A percentile compares a stretch with the other conserved stretches of the same genome.
Evolutionary conservation across 495 filamentous ascomycete genomes (phyloP).

Genomic region (Jackrogersella minutella): DNA sequence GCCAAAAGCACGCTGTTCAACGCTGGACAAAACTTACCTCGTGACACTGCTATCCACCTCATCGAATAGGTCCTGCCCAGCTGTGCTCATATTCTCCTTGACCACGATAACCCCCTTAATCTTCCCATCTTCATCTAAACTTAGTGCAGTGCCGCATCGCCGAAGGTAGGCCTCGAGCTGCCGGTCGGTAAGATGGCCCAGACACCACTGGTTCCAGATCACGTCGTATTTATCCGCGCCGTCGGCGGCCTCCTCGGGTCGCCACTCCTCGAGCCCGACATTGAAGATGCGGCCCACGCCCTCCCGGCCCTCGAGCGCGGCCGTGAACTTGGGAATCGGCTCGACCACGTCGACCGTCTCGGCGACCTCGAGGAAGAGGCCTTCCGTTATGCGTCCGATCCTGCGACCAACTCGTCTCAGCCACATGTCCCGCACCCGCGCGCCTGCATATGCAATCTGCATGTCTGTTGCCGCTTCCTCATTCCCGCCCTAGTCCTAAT

Average conservation of each 20-base stretch:
- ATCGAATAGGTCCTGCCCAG: conserved; percentile 74
- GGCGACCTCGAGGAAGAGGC: conserved; percentile 52
- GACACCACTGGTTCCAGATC: conserved; percentile 88
- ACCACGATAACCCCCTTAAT: conserved; percentile 69
- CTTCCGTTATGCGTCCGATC: conserved; percentile 65
- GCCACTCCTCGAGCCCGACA: conserved; percentile 79
- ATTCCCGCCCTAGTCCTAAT: no score
- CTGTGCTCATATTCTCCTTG: conserved; percentile 85
- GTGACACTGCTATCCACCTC: conserved; percentile 82
- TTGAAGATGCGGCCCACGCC: conserved; percentile 73
- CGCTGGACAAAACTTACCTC: conserved; percentile 46
- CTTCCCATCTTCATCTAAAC: conserved; percentile 45
- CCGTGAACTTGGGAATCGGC: conserved; percentile 66
- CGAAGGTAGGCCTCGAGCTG: conserved; percentile 74
- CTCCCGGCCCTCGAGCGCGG: conserved; percentile 48
- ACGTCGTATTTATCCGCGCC: conserved; percentile 62
- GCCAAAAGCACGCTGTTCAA: background rate
- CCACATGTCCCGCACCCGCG: background rate
- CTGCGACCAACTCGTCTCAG: conserved; percentile 38
- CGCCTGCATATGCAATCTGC: background rate
- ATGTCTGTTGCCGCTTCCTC: background rate
- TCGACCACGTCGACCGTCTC: conserved; percentile 62
- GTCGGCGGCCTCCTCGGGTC: conserved; percentile 62
- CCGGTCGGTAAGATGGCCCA: conserved; percentile 86
- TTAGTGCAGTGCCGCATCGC: conserved; percentile 66